phyloP scores from a whole-genome alignment of 352 stramenopile genomes.

The Pythium brassicae region DNA sequence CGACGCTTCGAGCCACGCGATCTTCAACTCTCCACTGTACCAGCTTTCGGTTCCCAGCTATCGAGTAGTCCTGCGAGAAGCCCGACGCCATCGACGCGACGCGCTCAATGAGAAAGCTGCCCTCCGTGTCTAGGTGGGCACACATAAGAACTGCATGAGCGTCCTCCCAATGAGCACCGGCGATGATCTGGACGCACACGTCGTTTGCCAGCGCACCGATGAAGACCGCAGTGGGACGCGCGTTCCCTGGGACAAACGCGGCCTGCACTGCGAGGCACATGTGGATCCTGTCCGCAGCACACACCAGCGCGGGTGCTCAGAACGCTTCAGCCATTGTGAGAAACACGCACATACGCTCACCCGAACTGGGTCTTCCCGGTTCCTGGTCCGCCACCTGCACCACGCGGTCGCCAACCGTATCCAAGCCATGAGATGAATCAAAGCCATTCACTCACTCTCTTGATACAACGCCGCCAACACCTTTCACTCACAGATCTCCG shows the following conservation, averaged over 20 bases:
- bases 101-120: constrained; percentile 89
- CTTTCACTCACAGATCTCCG: constrained; percentile 56
- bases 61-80: constrained; percentile 71
- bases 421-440: too few relatives aligned
- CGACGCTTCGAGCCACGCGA: too few relatives aligned
- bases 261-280: constrained; percentile 59
- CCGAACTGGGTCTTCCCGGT: constrained; percentile 76
- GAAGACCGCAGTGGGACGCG: constrained; percentile 33
- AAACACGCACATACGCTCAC: too few relatives aligned
- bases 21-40: constrained; percentile 18
- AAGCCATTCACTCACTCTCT: too few relatives aligned
- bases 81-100: constrained; percentile 77
- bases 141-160: too few relatives aligned
- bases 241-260: constrained; percentile 13
- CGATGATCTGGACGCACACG: background rate
- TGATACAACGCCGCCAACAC: too few relatives aligned
- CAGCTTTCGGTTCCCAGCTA: constrained; percentile 20
- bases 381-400: constrained; percentile 57
- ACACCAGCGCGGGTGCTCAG: too few relatives aligned
- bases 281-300: constrained; percentile 42
- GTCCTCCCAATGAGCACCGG: too few relatives aligned
- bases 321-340: too few relatives aligned
- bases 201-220: constrained; percentile 39
- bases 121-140: constrained; percentile 91
- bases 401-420: too few relatives aligned